Evolutionary conservation across 2,329 filamentous ascomycete species (phyloP), one percentile per base, ranked within the genome.

Genomic region (Fusarium sp.): DNA sequence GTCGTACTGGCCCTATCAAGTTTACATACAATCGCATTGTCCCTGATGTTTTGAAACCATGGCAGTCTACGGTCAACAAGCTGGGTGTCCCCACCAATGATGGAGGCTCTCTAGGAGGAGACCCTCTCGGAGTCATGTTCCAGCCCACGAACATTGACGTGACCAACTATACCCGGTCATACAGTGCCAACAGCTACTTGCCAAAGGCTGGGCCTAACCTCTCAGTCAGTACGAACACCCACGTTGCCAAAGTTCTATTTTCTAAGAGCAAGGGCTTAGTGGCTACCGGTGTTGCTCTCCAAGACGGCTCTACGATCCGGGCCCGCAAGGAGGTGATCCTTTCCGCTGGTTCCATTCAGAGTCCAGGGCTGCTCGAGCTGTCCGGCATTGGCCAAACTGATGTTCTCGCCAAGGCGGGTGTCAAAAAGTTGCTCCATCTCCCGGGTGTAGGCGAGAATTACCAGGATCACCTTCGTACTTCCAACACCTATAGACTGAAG

Each of bases 111-210:
- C 76, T 86, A 1, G 78, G 78, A 34, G 84, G 84, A 2, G 76
- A 82, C 39, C 79, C 78, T 2, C 62, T 85, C 7, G 84, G 84
- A 9, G 81, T 82, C 31, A 81, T 80, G 69, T 79, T 77, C 39
- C 82, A 85, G 65, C 82, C 84, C 5, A 82, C 76, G 60, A 85
- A 80, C 68, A 80, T 86, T 57, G 76, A 81, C 46, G 43, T 57
- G 47, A 76, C 75, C 11, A 77, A 81, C 57, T 85, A 83, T 65
- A 82, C 76, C 34, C 78, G 84, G 39, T 84, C 82, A 5, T 85
- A 85, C 73, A 80, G 80, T 54, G 75, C 80, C 38, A 81, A 79
- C 45, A 78, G 77, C 24, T 86, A 85, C 57, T 76, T 84, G 0
- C 77, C 80, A 7, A 69, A 78, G 15, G 77, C 79, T 6, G 75